phyloP scores from a whole-genome alignment of 2,329 filamentous ascomycete genomes.

The Botrytis hyacinthi region DNA sequence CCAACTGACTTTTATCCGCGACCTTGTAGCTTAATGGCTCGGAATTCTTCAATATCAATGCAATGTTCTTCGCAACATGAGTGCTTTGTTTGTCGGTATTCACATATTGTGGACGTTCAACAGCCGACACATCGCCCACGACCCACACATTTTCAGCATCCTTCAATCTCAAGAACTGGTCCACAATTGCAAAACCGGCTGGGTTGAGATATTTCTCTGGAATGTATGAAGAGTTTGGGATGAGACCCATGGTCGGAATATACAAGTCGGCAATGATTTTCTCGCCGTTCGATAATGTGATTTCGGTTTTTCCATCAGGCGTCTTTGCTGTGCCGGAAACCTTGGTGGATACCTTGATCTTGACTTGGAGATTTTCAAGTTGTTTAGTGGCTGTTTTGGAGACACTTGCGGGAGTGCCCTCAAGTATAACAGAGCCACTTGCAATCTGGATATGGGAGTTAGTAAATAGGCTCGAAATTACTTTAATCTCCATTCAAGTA shows the following conservation, averaged over 20 bases:
- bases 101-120: slow-evolving; percentile 31
- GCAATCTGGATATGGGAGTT: slow-evolving; percentile 27
- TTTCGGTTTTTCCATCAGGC: slow-evolving; percentile 48
- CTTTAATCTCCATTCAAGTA: slow-evolving; percentile 33
- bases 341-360: slow-evolving; percentile 45
- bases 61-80: slow-evolving; percentile 34
- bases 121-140: slow-evolving; percentile 33
- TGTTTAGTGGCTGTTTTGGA: slow-evolving; percentile 41
- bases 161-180: slow-evolving; percentile 50
- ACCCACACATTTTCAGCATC: slow-evolving; percentile 40
- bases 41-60: slow-evolving; percentile 24
- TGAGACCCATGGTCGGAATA: slow-evolving; percentile 54
- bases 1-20: slow-evolving; percentile 10
- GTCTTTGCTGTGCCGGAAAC: slow-evolving; percentile 42
- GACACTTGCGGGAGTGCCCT: slow-evolving; percentile 29
- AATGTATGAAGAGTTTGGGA: slow-evolving; percentile 56
- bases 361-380: slow-evolving; percentile 52
- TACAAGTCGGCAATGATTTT: slow-evolving; percentile 53
- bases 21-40: slow-evolving; percentile 29
- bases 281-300: slow-evolving; percentile 49
- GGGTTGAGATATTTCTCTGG: slow-evolving; percentile 47
- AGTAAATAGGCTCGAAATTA: background rate
- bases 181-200: slow-evolving; percentile 48
- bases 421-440: slow-evolving; percentile 38
- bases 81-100: slow-evolving; percentile 28